A percentile compares a stretch with the other conserved stretches of the same genome.
These are phyloP conservation scores for Cutaneotrichosporon daszewskae DNA, from an alignment of 1,284 basidiomycete species.

Conservation along the genomic window DNA sequence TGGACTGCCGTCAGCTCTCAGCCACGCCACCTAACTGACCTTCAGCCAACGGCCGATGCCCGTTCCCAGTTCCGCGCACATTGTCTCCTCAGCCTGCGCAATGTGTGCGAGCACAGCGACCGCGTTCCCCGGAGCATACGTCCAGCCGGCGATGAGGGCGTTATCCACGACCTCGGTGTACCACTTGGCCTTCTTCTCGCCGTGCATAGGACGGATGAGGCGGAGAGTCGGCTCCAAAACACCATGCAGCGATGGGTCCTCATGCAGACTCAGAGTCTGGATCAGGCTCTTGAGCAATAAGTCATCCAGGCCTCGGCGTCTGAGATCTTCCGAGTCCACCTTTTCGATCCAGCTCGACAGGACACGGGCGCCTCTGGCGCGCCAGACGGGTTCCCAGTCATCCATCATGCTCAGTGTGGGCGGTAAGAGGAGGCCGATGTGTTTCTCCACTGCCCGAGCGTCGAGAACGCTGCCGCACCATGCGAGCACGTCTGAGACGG, in stretches of 20 bases:
- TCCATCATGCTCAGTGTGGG: slow-evolving; percentile 46
- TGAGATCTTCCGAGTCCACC: slow-evolving; percentile 19
- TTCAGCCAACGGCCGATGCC: slow-evolving; percentile 44
- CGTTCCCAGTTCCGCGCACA: slow-evolving; percentile 29
- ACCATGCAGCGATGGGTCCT: slow-evolving; percentile 30
- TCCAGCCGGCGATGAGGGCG: slow-evolving; percentile 30
- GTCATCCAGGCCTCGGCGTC: slow-evolving; percentile 40
- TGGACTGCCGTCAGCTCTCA: slow-evolving; percentile 21
- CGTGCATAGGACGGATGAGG: background rate
- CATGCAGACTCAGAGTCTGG: slow-evolving; percentile 39
- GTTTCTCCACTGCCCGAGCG: slow-evolving; percentile 13
- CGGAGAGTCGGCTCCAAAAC: slow-evolving; percentile 23
- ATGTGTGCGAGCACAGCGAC: slow-evolving; percentile 28
- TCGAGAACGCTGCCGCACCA: slow-evolving; percentile 19
- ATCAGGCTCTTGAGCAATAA: slow-evolving; percentile 34
- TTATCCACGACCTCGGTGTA: slow-evolving; percentile 40
- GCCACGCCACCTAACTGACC: slow-evolving; percentile 17
- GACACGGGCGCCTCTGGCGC: slow-evolving; percentile 29
- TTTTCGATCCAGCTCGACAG: slow-evolving; percentile 27
- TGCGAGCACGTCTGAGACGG: background rate
- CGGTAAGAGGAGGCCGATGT: slow-evolving; percentile 40
- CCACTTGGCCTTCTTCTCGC: slow-evolving; percentile 24
- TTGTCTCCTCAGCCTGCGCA: slow-evolving; percentile 27
- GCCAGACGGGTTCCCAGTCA: slow-evolving; percentile 44
- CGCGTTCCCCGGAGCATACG: slow-evolving; percentile 38